These are phyloP conservation scores for Candida sp. DNA, from an alignment of 1,139 yeast species.

Conservation along the genomic window DNA sequence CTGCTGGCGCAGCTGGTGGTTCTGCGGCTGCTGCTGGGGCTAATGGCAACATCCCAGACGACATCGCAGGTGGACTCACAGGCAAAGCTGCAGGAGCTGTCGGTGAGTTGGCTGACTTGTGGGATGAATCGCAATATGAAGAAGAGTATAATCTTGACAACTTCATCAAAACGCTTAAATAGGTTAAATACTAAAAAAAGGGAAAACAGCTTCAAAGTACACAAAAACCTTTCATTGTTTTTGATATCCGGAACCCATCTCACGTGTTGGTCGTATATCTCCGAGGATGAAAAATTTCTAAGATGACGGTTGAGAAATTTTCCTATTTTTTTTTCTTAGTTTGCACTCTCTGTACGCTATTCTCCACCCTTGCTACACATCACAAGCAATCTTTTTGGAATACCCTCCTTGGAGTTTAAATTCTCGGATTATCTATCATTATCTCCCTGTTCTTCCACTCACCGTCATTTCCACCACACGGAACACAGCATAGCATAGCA, in stretches of 20 bases:
- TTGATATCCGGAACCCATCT: too few species aligned
- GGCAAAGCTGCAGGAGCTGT: constrained; percentile 74
- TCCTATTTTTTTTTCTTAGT: neutral
- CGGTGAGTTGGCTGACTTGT: constrained; percentile 89
- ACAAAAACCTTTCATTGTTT: too few species aligned
- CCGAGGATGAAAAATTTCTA: neutral
- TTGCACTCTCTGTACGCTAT: neutral
- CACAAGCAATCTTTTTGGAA: neutral
- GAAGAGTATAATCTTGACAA: constrained; percentile 96
- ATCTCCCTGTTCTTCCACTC: too few species aligned
- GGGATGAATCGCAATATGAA: constrained; percentile 97
- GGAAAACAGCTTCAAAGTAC: too few species aligned
- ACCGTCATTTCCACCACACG: too few species aligned
- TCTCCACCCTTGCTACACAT: neutral
- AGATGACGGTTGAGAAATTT: constrained; percentile 1
- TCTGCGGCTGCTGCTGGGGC: constrained; percentile 26
- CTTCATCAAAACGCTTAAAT: constrained; percentile 78
- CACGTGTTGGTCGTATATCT: neutral
- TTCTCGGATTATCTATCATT: too few species aligned
- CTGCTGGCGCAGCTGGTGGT: constrained; percentile 17
- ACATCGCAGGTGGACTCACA: constrained; percentile 64
- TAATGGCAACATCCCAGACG: constrained; percentile 45
- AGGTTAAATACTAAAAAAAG: constrained; percentile 2
- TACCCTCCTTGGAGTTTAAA: too few species aligned
- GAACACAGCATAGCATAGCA: too few species aligned